Evolutionary conservation across 2,329 filamentous ascomycete species (phyloP).

Genomic region (Dryadomyces quercivorus): DNA sequence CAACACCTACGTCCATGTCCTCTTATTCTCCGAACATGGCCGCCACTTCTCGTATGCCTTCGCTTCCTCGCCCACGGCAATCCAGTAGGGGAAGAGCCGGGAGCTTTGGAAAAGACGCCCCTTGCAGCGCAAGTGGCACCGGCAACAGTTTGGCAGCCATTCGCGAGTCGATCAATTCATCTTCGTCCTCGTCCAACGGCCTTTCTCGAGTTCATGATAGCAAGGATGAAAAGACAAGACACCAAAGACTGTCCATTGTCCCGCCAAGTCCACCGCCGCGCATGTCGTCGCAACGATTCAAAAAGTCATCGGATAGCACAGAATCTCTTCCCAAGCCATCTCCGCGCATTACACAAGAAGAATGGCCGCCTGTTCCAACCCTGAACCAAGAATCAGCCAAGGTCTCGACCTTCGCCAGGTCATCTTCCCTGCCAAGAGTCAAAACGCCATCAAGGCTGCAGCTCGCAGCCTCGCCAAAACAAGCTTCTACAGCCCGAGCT

Average conservation of each 20-base stretch:
- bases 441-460: not conserved
- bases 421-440: not conserved
- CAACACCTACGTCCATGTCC: slow-evolving; percentile 66
- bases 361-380: slow-evolving; percentile 7
- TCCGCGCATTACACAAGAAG: slow-evolving; percentile 2
- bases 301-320: slow-evolving; percentile 23
- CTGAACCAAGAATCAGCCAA: not conserved
- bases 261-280: slow-evolving; percentile 50
- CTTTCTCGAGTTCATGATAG: slow-evolving; percentile 45
- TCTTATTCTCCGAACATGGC: slow-evolving; percentile 59
- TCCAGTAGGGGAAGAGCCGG: slow-evolving; percentile 42
- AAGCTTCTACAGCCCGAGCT: not conserved
- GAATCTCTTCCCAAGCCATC: slow-evolving; percentile 18
- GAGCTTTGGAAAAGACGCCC: slow-evolving; percentile 39
- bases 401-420: not conserved
- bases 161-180: slow-evolving; percentile 58
- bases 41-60: slow-evolving; percentile 31
- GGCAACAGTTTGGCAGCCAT: slow-evolving; percentile 48
- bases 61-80: slow-evolving; percentile 34
- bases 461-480: slow-evolving; percentile 15
- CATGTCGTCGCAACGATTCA: slow-evolving; percentile 47
- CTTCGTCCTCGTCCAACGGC: slow-evolving; percentile 49
- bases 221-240: slow-evolving; percentile 29
- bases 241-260: slow-evolving; percentile 30
- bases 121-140: slow-evolving; percentile 33